These are phyloP conservation scores for Colletotrichum sp. DNA, from an alignment of 2,329 filamentous ascomycete genomes.

Conservation along the genomic window DNA sequence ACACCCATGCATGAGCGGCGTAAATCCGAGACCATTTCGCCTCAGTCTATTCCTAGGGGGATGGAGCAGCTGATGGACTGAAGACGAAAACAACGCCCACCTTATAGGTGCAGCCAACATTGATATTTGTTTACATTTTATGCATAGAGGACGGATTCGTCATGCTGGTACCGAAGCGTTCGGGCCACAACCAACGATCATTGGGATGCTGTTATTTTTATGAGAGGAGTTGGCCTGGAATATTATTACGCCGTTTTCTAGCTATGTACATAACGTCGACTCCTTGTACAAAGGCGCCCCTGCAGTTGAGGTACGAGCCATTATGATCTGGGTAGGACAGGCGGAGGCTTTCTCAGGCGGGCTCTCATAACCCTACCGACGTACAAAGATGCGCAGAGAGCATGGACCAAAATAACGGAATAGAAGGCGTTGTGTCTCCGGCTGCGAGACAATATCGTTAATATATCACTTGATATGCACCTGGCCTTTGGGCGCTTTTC, in stretches of 20 bases:
- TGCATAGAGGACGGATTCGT: conserved; percentile 12
- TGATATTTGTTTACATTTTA: not conserved
- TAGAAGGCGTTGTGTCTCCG: not conserved
- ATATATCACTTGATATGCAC: not conserved
- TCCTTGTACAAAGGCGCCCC: not conserved
- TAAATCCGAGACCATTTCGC: conserved; percentile 45
- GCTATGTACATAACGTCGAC: not conserved
- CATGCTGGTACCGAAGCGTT: conserved; percentile 18
- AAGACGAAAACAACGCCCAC: not conserved
- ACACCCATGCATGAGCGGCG: conserved; percentile 12
- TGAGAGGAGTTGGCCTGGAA: not conserved
- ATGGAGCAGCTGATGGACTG: conserved; percentile 44
- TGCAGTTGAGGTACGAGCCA: not conserved
- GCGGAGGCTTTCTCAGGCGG: not conserved
- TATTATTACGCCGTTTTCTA: not conserved
- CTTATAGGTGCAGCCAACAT: not conserved
- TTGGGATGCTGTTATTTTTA: not conserved
- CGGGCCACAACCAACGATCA: not conserved
- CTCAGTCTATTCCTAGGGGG: conserved; percentile 43
- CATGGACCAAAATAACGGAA: not conserved
- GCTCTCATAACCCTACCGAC: not conserved
- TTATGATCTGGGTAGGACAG: not conserved
- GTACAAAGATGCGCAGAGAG: not conserved
- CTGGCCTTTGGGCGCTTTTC: not conserved
- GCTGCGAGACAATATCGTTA: not conserved